phyloP scores from a whole-genome alignment of 1,284 basidiomycete species.

The Heterobasidion annosum region DNA sequence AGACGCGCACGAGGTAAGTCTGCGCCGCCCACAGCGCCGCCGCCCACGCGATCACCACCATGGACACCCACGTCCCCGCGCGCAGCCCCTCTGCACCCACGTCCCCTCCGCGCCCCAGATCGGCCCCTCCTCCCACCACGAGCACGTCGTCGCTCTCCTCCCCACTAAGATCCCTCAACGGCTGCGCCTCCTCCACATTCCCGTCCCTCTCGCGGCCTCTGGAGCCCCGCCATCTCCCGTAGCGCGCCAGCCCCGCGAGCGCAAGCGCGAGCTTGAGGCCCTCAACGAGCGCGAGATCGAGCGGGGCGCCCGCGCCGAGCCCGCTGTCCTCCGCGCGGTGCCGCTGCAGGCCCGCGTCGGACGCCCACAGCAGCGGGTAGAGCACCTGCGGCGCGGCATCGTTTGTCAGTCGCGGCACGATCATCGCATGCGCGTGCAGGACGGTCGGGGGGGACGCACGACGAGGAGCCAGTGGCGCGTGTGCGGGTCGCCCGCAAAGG shows the following conservation, averaged over 20 bases:
- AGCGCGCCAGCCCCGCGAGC: no score
- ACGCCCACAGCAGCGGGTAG: no score
- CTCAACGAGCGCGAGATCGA: constrained; percentile 4
- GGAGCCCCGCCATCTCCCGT: no score
- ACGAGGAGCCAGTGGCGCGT: no score
- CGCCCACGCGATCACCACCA: background rate
- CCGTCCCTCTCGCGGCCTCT: background rate
- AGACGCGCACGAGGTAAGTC: constrained; percentile 5
- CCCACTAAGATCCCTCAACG: constrained; percentile 1
- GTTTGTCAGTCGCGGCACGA: no score
- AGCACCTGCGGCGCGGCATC: no score
- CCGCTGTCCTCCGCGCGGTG: no score
- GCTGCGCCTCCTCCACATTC: constrained; percentile 2
- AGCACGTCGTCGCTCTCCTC: background rate
- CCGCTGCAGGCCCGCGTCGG: no score
- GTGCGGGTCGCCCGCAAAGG: no score
- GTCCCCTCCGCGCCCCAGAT: background rate
- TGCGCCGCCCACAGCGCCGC: constrained; percentile 5
- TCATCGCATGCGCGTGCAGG: no score
- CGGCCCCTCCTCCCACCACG: background rate
- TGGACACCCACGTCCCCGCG: background rate
- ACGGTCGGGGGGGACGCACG: no score
- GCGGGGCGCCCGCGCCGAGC: no score
- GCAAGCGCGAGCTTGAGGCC: constrained; percentile 7
- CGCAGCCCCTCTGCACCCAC: background rate